These are phyloP conservation scores for Paramecium pentaurelia DNA, from an alignment of 73 alveolate species.

Conservation along the genomic window DNA sequence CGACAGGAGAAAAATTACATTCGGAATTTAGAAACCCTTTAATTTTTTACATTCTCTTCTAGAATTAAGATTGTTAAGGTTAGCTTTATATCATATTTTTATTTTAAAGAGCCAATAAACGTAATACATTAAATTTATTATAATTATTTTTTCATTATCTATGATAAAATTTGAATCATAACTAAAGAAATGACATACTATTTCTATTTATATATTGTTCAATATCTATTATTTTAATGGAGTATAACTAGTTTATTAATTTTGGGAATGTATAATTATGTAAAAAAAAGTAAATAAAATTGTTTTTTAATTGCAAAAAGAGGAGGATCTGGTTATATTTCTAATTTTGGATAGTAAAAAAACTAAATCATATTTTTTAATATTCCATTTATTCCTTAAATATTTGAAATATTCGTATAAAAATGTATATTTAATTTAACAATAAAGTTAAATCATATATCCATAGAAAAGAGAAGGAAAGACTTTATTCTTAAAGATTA, in stretches of 20 bases:
- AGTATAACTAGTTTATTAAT: background rate
- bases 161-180: background rate
- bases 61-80: background rate
- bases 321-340: no score
- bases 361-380: no score
- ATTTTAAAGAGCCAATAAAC: background rate
- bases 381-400: no score
- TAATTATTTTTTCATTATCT: background rate
- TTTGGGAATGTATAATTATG: no score
- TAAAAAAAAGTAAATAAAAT: background rate
- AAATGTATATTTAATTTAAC: no score
- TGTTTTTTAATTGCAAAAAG: no score
- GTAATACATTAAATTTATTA: background rate
- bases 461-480: slow-evolving; percentile 47
- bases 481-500: slow-evolving; percentile 68
- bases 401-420: no score
- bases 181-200: background rate
- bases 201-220: background rate
- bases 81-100: background rate
- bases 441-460: no score
- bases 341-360: no score
- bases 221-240: background rate
- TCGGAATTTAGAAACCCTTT: slow-evolving; percentile 7
- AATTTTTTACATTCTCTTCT: slow-evolving; percentile 11
- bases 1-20: background rate